These are phyloP conservation scores for Aspergillus leporis DNA, from an alignment of 495 filamentous ascomycete genomes.

Conservation along the genomic window DNA sequence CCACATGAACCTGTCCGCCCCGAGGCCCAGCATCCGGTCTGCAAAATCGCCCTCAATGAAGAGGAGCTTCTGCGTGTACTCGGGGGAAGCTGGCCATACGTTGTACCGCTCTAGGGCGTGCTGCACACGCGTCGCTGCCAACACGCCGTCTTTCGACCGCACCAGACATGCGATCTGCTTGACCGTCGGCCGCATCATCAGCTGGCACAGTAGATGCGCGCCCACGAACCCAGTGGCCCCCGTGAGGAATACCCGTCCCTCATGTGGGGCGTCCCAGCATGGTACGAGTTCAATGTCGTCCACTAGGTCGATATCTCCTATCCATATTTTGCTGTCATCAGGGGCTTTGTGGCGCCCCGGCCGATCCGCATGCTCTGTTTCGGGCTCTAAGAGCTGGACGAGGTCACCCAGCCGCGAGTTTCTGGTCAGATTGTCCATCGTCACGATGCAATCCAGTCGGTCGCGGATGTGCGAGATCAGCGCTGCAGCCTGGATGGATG, in stretches of 20 bases:
- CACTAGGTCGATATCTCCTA: not conserved
- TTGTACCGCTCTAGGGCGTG: constrained; percentile 13
- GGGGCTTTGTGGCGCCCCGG: too few species aligned
- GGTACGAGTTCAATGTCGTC: constrained; percentile 7
- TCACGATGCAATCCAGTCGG: not conserved
- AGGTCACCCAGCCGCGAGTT: not conserved
- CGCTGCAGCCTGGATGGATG: constrained; percentile 10
- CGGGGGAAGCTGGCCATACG: constrained; percentile 4
- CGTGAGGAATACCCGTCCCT: constrained; percentile 15
- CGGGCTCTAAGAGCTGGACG: not conserved
- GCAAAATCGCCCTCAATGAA: constrained; percentile 17
- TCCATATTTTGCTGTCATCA: constrained; percentile 2
- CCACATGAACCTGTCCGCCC: constrained; percentile 8
- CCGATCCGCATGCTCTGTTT: too few species aligned
- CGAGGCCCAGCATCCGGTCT: constrained; percentile 9
- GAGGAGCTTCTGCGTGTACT: constrained; percentile 10
- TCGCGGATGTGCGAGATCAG: constrained; percentile 1
- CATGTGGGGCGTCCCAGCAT: constrained; percentile 6
- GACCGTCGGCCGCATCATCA: constrained; percentile 5
- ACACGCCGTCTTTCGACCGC: not conserved
- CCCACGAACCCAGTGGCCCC: constrained; percentile 21
- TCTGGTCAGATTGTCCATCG: constrained; percentile 7
- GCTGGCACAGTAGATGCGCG: constrained; percentile 1
- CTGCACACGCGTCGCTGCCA: constrained; percentile 1
- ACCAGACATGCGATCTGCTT: constrained; percentile 16